These are phyloP conservation scores for Isabelozyma heimii DNA, from an alignment of 805 yeast species.

Conservation along the genomic window DNA sequence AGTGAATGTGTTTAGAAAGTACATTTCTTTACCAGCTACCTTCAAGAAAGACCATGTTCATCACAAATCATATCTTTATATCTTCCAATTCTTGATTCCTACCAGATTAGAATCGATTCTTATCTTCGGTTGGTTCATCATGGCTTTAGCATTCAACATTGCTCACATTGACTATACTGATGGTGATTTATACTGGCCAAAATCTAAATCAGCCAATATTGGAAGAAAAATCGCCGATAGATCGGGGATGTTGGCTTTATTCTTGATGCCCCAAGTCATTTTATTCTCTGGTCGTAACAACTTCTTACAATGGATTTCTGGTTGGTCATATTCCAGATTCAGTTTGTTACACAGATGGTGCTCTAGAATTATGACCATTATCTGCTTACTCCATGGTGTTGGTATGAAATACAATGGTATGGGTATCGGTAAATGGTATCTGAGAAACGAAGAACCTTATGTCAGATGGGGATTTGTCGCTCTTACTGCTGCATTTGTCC, in stretches of 20 bases:
- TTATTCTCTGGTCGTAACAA: conserved; percentile 75
- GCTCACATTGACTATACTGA: conserved; percentile 21
- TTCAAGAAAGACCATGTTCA: conserved; percentile 14
- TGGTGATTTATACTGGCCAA: conserved; percentile 23
- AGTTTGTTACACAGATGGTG: conserved; percentile 65
- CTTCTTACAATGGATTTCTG: conserved; percentile 58
- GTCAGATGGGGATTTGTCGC: conserved; percentile 36
- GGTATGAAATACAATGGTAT: conserved; percentile 52
- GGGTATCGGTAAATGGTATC: conserved; percentile 27
- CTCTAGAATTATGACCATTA: conserved; percentile 49
- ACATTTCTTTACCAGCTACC: conserved; percentile 28
- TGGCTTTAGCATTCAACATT: conserved; percentile 27
- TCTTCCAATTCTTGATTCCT: conserved; percentile 38
- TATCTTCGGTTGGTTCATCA: conserved; percentile 36
- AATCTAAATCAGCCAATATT: conserved; percentile 20
- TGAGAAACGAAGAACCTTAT: conserved; percentile 26
- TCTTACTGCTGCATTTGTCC: conserved; percentile 13
- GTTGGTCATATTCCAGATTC: conserved; percentile 62
- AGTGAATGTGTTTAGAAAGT: conserved; percentile 20
- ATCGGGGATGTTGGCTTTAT: conserved; percentile 48
- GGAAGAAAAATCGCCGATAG: conserved; percentile 52
- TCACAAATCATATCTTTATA: conserved; percentile 7
- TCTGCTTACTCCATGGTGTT: conserved; percentile 54
- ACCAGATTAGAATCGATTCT: conserved; percentile 50
- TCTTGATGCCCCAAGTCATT: conserved; percentile 55